phyloP scores from a whole-genome alignment of 2,329 filamentous ascomycete species.

The Bipolaris cookei region DNA sequence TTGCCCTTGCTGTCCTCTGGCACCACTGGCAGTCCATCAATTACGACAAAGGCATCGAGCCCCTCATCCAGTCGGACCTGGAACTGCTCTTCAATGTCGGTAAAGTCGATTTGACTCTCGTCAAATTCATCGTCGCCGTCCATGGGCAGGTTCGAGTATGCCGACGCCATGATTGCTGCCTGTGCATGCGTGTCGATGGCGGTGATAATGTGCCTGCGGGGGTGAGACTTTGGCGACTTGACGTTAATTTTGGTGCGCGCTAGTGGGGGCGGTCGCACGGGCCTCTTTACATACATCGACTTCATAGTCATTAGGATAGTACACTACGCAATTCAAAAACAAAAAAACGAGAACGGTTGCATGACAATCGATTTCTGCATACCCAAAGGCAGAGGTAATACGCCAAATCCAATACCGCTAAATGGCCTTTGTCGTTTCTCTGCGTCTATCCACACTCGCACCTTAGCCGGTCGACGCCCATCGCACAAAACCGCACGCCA shows the following conservation, averaged over 20 bases:
- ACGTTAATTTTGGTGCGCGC: constrained; percentile 20
- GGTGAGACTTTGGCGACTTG: constrained; percentile 5
- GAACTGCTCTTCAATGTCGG: constrained; percentile 90
- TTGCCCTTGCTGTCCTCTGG: constrained; percentile 90
- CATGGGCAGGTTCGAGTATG: constrained; percentile 84
- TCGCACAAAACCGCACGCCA: constrained; percentile 37
- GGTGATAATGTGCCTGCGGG: constrained; percentile 24
- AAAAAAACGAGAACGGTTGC: background rate
- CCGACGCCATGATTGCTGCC: constrained; percentile 77
- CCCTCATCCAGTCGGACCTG: constrained; percentile 96
- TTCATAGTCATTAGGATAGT: background rate
- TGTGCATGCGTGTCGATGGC: constrained; percentile 23
- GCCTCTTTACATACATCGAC: constrained; percentile 3
- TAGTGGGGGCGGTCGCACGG: constrained; percentile 15
- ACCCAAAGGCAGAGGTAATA: constrained; percentile 1
- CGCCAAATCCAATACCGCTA: constrained; percentile 9
- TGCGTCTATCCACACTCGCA: background rate
- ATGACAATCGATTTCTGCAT: background rate
- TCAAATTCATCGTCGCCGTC: constrained; percentile 87
- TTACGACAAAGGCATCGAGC: constrained; percentile 93
- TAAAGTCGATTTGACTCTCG: constrained; percentile 92
- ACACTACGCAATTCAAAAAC: background rate
- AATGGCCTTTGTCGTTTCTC: constrained; percentile 4
- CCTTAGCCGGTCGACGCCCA: constrained; percentile 41
- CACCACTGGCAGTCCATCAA: constrained; percentile 91